Evolutionary conservation across 768 basidiomycete species (phyloP), one percentile per base, ranked within the genome.

Genomic region (Artomyces pyxidatus): DNA sequence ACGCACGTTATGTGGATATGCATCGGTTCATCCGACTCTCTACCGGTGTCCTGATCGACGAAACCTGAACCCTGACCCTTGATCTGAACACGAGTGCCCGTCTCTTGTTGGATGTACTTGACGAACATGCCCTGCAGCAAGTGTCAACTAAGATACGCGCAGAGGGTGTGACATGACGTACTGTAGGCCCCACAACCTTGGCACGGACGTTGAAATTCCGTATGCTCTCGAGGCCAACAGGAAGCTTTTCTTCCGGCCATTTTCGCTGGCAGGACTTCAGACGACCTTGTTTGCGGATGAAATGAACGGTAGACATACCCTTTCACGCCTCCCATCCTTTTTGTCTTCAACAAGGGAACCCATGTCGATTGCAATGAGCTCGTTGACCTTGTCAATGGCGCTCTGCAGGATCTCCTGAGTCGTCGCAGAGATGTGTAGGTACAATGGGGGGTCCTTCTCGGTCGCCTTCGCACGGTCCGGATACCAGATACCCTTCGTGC

Each of bases 181-280:
- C 92, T 54, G 81, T 82, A 11, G 95, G 95, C 12, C 95, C 95
- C 25, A 98, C 95, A 17, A 97, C 92, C 66, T 99, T 99, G 21
- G 95, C 95, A 48, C 95, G 76, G 43, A 99, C 85, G 65, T 99
- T 97, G 69, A 99, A 99, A 67, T 97, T 97, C 44, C 95, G 77
- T 58, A 98, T 80, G 46, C 83, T 84, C 14, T 98, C 94, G 46
- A 99, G 64, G 3, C 83, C 85, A 35, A 99, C 89, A 0, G 83
- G 83, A 8, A 97, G 68, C 66, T 96, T 97, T 67, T 94, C 93
- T 65, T 98, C 95, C 1, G 94, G 93, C 95, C 95, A 98, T 80
- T 95, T 96, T 47, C 90, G 76, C 88, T 92, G 59, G 30, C 57
- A 3, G 3, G 38, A 17, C 16, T 37, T 12, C 37, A 61, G 50